These are phyloP conservation scores for Taphrina deformans DNA, from an alignment of 1,139 yeast species.

Conservation along the genomic window DNA sequence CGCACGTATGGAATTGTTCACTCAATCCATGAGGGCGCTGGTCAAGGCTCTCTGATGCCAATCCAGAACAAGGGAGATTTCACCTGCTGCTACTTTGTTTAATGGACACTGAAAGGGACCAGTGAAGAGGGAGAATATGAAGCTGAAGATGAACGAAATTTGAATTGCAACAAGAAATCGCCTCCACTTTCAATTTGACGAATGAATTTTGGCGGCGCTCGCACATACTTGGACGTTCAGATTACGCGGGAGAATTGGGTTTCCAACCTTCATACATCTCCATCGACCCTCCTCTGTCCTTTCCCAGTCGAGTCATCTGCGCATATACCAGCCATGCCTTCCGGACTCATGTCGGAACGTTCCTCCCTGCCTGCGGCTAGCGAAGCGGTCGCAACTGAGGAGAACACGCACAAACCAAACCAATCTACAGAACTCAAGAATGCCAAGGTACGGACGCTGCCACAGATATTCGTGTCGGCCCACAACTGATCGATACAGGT, in stretches of 20 bases:
- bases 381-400: constrained; percentile 2
- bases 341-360: constrained; percentile 9
- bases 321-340: background rate
- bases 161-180: background rate
- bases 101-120: no score
- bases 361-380: background rate
- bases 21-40: no score
- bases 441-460: constrained; percentile 16
- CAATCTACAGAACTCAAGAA: constrained; percentile 17
- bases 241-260: background rate
- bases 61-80: no score
- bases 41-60: no score
- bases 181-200: background rate
- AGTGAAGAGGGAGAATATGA: no score
- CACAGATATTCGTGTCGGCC: no score
- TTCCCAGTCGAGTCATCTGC: no score
- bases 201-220: background rate
- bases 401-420: constrained; percentile 13
- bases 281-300: no score
- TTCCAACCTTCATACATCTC: no score
- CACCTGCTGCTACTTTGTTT: no score
- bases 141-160: no score
- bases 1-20: no score
- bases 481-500: background rate
- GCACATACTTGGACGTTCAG: background rate